Percentiles rank a stretch among this genome's conserved stretches.
These are phyloP conservation scores for Cairneyella variabilis DNA, from an alignment of 495 filamentous ascomycete genomes.

Conservation along the genomic window DNA sequence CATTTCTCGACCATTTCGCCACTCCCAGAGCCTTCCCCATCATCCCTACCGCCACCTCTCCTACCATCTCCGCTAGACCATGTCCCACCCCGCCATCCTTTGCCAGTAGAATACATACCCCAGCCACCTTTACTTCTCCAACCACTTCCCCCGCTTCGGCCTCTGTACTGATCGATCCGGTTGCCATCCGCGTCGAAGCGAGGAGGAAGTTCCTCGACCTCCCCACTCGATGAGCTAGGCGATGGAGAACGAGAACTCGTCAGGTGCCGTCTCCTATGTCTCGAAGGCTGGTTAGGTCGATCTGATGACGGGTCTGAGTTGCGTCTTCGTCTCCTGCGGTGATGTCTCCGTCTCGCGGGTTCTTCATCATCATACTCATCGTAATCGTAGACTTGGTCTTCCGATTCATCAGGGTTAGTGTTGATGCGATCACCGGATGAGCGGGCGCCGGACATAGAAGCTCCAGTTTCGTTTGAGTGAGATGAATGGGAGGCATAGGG, in stretches of 20 bases:
- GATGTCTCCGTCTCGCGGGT: neutral
- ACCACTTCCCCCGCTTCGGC: no score
- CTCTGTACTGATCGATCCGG: constrained; percentile 34
- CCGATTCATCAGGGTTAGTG: neutral
- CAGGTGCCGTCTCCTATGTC: constrained; percentile 10
- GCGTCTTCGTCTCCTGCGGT: constrained; percentile 13
- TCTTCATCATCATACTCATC: neutral
- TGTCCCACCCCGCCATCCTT: neutral
- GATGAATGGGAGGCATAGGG: constrained; percentile 5
- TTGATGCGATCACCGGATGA: no score
- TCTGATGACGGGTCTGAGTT: constrained; percentile 24
- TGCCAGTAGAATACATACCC: neutral
- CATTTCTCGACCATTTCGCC: constrained; percentile 21
- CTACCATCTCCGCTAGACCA: constrained; percentile 60
- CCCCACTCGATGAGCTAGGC: constrained; percentile 14
- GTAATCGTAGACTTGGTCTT: constrained; percentile 2
- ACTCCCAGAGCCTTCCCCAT: constrained; percentile 7
- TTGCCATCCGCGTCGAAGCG: constrained; percentile 62
- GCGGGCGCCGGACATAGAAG: no score
- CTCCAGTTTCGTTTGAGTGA: neutral
- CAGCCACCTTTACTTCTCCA: neutral
- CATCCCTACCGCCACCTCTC: constrained; percentile 2
- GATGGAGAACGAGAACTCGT: constrained; percentile 15
- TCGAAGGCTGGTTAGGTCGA: constrained; percentile 14
- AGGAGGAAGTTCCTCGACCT: constrained; percentile 51